phyloP scores from a whole-genome alignment of 768 basidiomycete genomes.

The Tricholoma terreum region DNA sequence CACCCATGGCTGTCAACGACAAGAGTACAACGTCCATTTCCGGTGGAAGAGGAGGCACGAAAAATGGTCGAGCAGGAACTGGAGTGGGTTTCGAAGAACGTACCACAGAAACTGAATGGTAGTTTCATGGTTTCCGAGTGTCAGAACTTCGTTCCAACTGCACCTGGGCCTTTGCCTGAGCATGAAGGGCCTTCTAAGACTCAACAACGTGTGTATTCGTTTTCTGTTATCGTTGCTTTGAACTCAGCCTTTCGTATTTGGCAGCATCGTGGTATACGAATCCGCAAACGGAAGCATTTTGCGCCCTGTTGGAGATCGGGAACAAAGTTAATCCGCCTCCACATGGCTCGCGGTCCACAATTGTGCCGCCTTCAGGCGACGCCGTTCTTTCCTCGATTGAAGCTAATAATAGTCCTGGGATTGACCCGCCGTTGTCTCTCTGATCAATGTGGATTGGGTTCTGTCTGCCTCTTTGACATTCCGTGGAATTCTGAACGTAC shows the following conservation, averaged over 20 bases:
- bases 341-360: neutral
- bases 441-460: neutral
- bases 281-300: slow-evolving; percentile 87
- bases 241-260: neutral
- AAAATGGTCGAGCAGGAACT: slow-evolving; percentile 56
- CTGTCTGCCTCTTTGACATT: no score
- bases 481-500: neutral
- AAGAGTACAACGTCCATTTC: slow-evolving; percentile 52
- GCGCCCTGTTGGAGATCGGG: slow-evolving; percentile 70
- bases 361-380: neutral
- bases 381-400: neutral
- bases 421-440: neutral
- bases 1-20: slow-evolving; percentile 69
- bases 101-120: slow-evolving; percentile 35
- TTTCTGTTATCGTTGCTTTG: slow-evolving; percentile 22
- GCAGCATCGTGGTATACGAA: slow-evolving; percentile 78
- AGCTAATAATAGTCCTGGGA: no score
- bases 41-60: slow-evolving; percentile 50
- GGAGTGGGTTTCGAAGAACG: slow-evolving; percentile 64
- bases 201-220: slow-evolving; percentile 33
- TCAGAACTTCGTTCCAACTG: slow-evolving; percentile 69
- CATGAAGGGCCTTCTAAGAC: slow-evolving; percentile 29
- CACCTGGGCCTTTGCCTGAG: slow-evolving; percentile 44
- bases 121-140: slow-evolving; percentile 46
- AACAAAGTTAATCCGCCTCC: slow-evolving; percentile 51